Evolutionary conservation across 129 eudicot genomes (phyloP), one percentile per base, ranked within the genome.

Genomic region (Tanacetum coccineum): DNA sequence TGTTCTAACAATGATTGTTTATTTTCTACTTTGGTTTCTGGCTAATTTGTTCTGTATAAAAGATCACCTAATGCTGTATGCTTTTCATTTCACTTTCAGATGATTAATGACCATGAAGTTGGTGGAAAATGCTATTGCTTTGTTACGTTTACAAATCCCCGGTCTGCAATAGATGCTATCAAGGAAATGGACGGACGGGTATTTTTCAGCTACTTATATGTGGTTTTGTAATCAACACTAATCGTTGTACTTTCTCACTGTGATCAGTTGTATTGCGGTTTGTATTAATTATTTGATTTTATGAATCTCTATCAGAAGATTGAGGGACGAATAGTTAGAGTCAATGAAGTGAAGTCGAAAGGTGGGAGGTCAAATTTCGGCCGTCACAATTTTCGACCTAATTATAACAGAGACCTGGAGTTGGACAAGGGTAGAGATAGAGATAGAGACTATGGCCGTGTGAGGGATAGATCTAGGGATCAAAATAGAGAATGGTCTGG

Each of bases 151-250:
- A 87, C 85, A 47, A 93, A 86, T 82, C 96, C 96, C 22, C 84
- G 87, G 28, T 84, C 96, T 74, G 96, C 95, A 12, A 71, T 67
- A 68, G 81, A 88, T 71, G 98, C 98, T 71, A 88, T 93, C 65
- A 79, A 48, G 52, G 95, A 84, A 49, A 88, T 93, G 98, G 80
- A 93, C 36, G 96, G 96, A 66, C 76, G 83, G 96, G 98, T 92
- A 76, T 78, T 59, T n/a, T 60, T 70, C 52, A 18, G 48, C 51
- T 74, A 5, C 6, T 72, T 10, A 64, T 20, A 13, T 42, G 9
- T 6, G 12, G 28, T 63, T 77, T 36, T 36, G 40, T 36, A 36
- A 6, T 36, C 40, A 36, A 36, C 40, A 1, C 40, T 6, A 36
- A 6, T 36, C 40, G 51, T 11, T 56, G 70, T 70, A 45, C 8